A percentile compares a stretch with the other conserved stretches of the same genome.
Evolutionary conservation across 1,284 basidiomycete species (phyloP).

Genomic region (Abortiporus biennis): DNA sequence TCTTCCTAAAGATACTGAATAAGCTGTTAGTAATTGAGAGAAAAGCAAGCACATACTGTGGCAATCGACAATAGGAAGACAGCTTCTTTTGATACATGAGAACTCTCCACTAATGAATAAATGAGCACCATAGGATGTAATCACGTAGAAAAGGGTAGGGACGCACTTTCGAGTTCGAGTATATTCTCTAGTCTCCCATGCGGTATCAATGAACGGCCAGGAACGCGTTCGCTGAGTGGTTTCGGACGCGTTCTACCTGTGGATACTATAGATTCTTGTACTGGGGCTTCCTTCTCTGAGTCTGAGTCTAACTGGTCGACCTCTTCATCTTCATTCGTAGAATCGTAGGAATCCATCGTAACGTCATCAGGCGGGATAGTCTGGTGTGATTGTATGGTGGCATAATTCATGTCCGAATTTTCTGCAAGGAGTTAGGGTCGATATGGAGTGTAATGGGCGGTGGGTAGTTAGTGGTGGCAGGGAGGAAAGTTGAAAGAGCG

Average conservation of each 20-base stretch:
- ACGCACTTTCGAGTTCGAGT: constrained; percentile 61
- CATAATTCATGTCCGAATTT: too few species aligned
- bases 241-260: constrained; percentile 25
- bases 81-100: constrained; percentile 68
- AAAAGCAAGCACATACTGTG: constrained; percentile 43
- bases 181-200: constrained; percentile 60
- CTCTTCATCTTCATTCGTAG: constrained; percentile 40
- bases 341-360: constrained; percentile 16
- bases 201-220: constrained; percentile 59
- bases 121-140: neutral
- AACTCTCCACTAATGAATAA: constrained; percentile 39
- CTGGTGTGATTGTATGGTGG: constrained; percentile 9
- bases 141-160: neutral
- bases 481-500: constrained; percentile 10
- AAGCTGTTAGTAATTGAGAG: constrained; percentile 4
- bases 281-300: constrained; percentile 33
- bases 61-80: constrained; percentile 64
- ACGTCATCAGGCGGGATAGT: constrained; percentile 3
- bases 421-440: constrained; percentile 6
- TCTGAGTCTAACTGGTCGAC: constrained; percentile 66
- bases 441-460: constrained; percentile 8
- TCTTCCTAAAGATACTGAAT: constrained; percentile 49
- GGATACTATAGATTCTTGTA: constrained; percentile 14
- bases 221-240: constrained; percentile 41
- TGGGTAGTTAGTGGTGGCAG: constrained; percentile 6